phyloP scores from a whole-genome alignment of 805 yeast genomes.

The Pichia eremophila region DNA sequence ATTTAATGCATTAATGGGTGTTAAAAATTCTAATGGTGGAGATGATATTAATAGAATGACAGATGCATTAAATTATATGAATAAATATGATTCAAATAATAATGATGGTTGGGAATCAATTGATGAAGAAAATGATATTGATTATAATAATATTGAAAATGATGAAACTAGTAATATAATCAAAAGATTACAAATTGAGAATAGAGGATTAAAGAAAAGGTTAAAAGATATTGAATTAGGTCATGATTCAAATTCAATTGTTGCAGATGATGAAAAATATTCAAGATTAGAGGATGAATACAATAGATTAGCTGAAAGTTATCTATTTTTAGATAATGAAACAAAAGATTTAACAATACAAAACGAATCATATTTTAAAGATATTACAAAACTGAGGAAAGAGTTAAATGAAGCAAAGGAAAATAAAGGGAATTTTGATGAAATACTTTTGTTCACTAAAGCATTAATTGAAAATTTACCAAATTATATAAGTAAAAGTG shows the following conservation, averaged over 20 bases:
- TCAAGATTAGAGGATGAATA: constrained; percentile 6
- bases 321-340: constrained; percentile 2
- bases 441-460: constrained; percentile 1
- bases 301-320: constrained; percentile 5
- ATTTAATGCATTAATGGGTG: constrained; percentile 15
- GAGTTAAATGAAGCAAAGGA: constrained; percentile 5
- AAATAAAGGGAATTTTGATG: not conserved
- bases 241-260: constrained; percentile 7
- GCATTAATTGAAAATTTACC: constrained; percentile 10
- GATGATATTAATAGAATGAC: not conserved
- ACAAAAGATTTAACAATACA: constrained; percentile 8
- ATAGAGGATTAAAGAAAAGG: constrained; percentile 9
- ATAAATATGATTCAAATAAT: not conserved
- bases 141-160: constrained; percentile 5
- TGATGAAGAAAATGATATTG: constrained; percentile 11
- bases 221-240: constrained; percentile 14
- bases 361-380: constrained; percentile 7
- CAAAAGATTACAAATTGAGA: constrained; percentile 11
- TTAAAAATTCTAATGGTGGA: not conserved
- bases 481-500: constrained; percentile 4
- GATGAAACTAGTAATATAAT: constrained; percentile 1
- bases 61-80: not conserved
- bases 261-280: constrained; percentile 10
- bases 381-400: constrained; percentile 4
- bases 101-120: constrained; percentile 10